Percentiles rank a stretch among this genome's conserved stretches.
Evolutionary conservation across 1,284 basidiomycete genomes (phyloP).

Genomic region (Neolentinus lepideus): DNA sequence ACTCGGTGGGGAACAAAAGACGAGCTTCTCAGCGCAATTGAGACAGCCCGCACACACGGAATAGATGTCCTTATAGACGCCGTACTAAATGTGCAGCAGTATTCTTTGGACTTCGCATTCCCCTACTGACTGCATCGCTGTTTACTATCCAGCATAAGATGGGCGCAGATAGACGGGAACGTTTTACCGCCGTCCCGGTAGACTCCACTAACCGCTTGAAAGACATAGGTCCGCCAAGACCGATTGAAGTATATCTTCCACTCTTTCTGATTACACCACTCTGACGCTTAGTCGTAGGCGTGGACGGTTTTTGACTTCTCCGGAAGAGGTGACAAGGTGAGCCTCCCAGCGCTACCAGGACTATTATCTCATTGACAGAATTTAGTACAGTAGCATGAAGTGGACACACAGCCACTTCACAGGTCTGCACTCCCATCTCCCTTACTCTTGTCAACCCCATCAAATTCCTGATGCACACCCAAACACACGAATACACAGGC

Average conservation of each 20-base stretch:
- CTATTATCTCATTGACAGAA: neutral
- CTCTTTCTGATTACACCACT: neutral
- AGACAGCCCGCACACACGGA: constrained; percentile 45
- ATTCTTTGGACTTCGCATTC: constrained; percentile 5
- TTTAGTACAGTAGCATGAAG: constrained; percentile 59
- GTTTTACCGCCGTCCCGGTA: constrained; percentile 71
- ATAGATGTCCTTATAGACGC: constrained; percentile 72
- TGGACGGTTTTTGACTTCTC: constrained; percentile 88
- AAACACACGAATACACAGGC: constrained; percentile 37
- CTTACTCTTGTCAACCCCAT: neutral
- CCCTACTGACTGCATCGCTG: neutral
- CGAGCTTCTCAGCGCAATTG: constrained; percentile 67
- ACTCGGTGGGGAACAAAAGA: constrained; percentile 93
- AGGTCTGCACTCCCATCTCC: constrained; percentile 31
- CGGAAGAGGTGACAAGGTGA: constrained; percentile 68
- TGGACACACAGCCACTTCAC: constrained; percentile 73
- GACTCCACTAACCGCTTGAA: constrained; percentile 56
- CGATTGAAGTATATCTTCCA: constrained; percentile 56
- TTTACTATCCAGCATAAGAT: constrained; percentile 56
- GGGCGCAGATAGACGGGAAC: constrained; percentile 79
- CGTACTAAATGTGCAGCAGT: constrained; percentile 58
- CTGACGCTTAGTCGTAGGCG: constrained; percentile 36
- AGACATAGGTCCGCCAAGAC: constrained; percentile 50
- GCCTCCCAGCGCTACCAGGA: neutral
- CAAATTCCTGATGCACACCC: too few relatives aligned